phyloP scores from a whole-genome alignment of 2,329 filamentous ascomycete species.

The Emmonsia crescens region DNA sequence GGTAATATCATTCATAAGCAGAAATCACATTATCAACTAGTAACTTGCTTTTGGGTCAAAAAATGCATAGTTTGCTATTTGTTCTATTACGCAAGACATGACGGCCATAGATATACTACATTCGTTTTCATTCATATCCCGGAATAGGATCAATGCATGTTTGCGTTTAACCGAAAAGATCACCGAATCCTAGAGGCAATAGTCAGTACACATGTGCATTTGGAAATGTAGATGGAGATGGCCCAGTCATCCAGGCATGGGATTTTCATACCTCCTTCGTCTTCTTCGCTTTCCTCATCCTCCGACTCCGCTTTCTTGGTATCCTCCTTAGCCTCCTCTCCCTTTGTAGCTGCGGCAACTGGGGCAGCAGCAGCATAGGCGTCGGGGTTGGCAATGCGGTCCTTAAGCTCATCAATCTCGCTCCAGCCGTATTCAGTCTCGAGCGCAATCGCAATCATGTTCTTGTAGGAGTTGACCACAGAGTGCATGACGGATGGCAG shows the following conservation, averaged over 20 bases:
- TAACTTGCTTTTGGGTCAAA: not conserved
- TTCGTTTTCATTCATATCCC: conserved; percentile 21
- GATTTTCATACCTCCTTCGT: conserved; percentile 36
- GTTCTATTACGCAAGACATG: conserved; percentile 20
- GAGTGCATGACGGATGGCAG: conserved; percentile 95
- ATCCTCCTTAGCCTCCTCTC: conserved; percentile 41
- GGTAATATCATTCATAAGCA: not conserved
- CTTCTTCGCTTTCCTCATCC: conserved; percentile 54
- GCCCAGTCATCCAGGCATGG: not conserved
- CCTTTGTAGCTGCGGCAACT: conserved; percentile 45
- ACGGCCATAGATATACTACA: conserved; percentile 27
- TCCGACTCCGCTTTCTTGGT: conserved; percentile 52
- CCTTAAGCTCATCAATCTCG: conserved; percentile 95
- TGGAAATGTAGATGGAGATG: conserved; percentile 11
- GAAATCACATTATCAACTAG: not conserved
- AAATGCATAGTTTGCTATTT: not conserved
- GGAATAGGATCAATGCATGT: conserved; percentile 12
- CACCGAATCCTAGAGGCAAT: conserved; percentile 53
- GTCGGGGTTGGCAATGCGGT: conserved; percentile 98
- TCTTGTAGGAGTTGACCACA: conserved; percentile 94
- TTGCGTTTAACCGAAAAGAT: conserved; percentile 58
- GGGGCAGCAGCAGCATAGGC: conserved; percentile 82
- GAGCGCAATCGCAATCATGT: conserved; percentile 69
- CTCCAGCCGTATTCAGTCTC: conserved; percentile 89
- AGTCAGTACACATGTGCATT: conserved; percentile 31